Percentiles rank a stretch among this genome's conserved stretches.
phyloP scores from a whole-genome alignment of 495 filamentous ascomycete species.

The Tuber umbilicatum region DNA sequence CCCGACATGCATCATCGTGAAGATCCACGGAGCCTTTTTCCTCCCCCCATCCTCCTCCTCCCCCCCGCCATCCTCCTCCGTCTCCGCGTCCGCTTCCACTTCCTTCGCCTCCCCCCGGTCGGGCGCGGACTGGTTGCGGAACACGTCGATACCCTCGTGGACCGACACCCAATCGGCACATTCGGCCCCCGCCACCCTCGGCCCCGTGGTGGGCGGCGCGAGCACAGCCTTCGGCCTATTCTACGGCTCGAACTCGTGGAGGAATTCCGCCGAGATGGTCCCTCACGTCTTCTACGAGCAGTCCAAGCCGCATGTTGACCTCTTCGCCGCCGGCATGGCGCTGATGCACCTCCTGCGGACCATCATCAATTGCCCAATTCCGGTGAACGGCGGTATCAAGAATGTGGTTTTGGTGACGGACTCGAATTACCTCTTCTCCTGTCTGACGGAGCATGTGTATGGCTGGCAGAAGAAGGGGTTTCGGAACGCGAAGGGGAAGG shows the following conservation, averaged over 20 bases:
- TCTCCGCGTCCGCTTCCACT: conserved; percentile 16
- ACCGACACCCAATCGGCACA: neutral
- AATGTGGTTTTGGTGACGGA: conserved; percentile 31
- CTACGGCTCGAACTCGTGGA: conserved; percentile 15
- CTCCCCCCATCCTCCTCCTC: conserved; percentile 16
- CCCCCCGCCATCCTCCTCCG: conserved; percentile 18
- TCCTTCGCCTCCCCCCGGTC: neutral
- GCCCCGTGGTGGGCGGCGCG: neutral
- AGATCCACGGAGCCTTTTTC: conserved; percentile 20
- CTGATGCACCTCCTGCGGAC: conserved; percentile 11
- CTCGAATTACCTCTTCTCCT: conserved; percentile 26
- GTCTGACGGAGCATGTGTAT: conserved; percentile 22
- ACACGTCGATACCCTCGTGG: neutral
- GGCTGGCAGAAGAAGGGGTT: conserved; percentile 25
- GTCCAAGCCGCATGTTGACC: conserved; percentile 29
- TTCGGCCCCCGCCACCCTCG: neutral
- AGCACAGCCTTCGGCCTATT: conserved; percentile 25
- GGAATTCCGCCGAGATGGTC: conserved; percentile 14
- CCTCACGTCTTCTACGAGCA: conserved; percentile 13
- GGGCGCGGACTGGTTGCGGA: neutral
- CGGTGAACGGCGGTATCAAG: conserved; percentile 2
- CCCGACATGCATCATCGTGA: conserved; percentile 24
- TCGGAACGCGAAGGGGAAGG: conserved; percentile 23
- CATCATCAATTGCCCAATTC: conserved; percentile 8
- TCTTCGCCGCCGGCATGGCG: conserved; percentile 32